Conservation (phyloP, 805 yeast species). For the Candida railenensis region DNA sequence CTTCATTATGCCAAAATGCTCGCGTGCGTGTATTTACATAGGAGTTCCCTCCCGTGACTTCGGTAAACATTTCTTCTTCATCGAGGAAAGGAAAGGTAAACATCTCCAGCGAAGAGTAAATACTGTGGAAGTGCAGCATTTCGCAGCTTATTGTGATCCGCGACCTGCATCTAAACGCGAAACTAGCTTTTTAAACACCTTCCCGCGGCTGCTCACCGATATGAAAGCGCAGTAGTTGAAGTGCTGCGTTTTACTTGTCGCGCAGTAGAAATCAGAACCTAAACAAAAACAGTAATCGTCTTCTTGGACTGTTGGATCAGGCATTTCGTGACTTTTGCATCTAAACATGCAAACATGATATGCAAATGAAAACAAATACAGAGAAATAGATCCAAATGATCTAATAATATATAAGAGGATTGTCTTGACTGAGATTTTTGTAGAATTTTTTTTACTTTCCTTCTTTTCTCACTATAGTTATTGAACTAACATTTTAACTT, state of each 20-base stretch:
- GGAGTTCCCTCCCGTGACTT: not conserved
- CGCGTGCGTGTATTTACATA: conserved; percentile 1
- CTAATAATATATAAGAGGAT: not conserved
- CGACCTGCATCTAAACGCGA: not conserved
- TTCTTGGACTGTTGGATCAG: too few species aligned
- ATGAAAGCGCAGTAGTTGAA: not conserved
- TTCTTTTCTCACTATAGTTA: conserved; percentile 3
- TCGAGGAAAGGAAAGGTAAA: conserved; percentile 1
- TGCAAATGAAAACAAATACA: not conserved
- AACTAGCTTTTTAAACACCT: not conserved
- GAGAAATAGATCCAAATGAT: not conserved
- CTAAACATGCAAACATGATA: not conserved
- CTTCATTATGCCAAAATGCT: too few species aligned
- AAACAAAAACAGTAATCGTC: not conserved
- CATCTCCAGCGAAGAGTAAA: not conserved
- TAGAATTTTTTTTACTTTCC: not conserved
- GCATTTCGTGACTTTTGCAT: not conserved
- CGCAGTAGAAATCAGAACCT: conserved; percentile 1
- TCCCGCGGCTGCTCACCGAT: not conserved
- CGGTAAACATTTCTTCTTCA: not conserved
- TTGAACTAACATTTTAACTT: conserved; percentile 2
- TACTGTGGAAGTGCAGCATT: not conserved
- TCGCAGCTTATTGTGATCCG: not conserved
- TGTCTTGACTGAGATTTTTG: not conserved
- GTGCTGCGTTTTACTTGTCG: not conserved